Base-by-base conservation (phyloP, 495 filamentous ascomycete species). In the Daldinia caldariorum region DNA sequence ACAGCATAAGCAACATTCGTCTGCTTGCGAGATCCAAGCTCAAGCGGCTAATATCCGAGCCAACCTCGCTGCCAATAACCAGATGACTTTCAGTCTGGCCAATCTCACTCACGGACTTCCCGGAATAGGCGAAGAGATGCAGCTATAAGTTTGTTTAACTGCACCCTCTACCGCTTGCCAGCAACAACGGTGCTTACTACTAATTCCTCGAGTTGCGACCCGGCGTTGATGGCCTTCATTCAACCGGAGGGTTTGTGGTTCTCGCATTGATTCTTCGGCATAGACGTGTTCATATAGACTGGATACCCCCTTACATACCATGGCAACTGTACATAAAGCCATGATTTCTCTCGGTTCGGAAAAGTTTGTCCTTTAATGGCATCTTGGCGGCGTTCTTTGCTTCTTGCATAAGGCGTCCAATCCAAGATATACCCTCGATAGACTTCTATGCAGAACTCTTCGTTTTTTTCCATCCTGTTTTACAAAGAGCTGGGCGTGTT, bases 1-100 rank as follows among this genome's bases (percentile, higher is more conserved):
- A 61, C 26, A 87, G 85, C 92, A 94, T 83, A 93, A 93, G 77
- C 89, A 89, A 63, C 92, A 94, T 73, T 92, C 91, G 12, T 90
- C 89, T n/a, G 86, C 88, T 63, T 94, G 92, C 70, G 81, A 89
- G 70, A 75, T 81, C 53, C 73, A 87, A 51, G 75, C 75, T 8
- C 75, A 76, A 58, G 75, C 75, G 26, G 75, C 80, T 3, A 78
- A 78, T 26, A 84, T 84, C 73, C 76, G 81, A 64, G 76, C 74
- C 51, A 77, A 77, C 53, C 64, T 78, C 35, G 73, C 72, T 37
- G 73, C 72, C 57, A 76, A 74, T 61, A 73, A 53, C 58, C 72
- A 75, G 50, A 70, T 79, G 66, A 47, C 69, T 26, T 73, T 80
- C 38, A 78, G 75, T 26, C 58, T 79, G 67, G 47, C 62, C 22